These are phyloP conservation scores for slime mould (Dictyostelium discoideum) DNA, from an alignment of 78 protist species.

Conservation along the genomic window DNA sequence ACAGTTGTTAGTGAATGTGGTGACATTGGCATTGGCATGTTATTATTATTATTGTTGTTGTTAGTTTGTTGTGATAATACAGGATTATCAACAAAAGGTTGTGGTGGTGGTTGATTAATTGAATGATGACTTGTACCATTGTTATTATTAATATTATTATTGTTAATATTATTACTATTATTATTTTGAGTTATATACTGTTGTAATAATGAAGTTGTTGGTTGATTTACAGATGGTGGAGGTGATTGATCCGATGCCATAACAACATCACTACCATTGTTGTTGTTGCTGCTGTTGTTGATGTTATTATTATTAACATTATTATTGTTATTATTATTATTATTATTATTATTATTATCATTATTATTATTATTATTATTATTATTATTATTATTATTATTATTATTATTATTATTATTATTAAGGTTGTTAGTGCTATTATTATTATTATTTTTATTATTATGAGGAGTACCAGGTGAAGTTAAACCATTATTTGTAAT, in stretches of 20 bases:
- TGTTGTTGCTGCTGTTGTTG: not conserved
- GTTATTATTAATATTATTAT: no score
- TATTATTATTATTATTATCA: slow-evolving; percentile 1
- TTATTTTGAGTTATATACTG: not conserved
- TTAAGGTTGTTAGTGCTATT: not conserved
- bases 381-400: not conserved
- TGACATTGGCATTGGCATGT: not conserved
- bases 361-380: not conserved
- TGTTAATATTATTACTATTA: no score
- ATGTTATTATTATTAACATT: not conserved
- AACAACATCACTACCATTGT: not conserved
- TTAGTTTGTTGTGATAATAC: not conserved
- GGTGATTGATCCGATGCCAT: not conserved
- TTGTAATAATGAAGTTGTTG: not conserved
- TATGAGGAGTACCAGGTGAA: not conserved
- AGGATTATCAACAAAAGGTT: not conserved
- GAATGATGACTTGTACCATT: not conserved
- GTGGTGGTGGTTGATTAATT: not conserved
- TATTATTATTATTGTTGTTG: not conserved
- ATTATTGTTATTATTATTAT: not conserved
- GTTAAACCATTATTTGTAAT: not conserved
- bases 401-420: not conserved
- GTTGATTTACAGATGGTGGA: not conserved
- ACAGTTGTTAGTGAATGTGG: not conserved
- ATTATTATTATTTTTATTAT: not conserved